Base-by-base conservation (phyloP, 2,329 filamentous ascomycete genomes). In the Fusarium praegraminearum region DNA sequence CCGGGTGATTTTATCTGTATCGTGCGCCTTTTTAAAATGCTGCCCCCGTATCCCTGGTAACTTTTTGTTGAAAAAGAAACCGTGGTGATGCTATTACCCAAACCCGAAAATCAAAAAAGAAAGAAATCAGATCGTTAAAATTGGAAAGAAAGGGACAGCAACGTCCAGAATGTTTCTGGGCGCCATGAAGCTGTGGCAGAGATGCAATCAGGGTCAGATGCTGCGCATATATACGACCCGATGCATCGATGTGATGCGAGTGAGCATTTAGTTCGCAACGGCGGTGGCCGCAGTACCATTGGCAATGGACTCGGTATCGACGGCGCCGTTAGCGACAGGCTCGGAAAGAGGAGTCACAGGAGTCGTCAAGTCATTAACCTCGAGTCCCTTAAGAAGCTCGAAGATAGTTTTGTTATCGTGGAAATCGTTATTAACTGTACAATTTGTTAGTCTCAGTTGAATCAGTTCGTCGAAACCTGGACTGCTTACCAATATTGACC, bases 341-440 rank as follows among this genome's bases (percentile, higher is more conserved):
- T 71, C 57, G 36, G 78, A 72, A 55, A 78, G 74, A 56, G 72
- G 57, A 65, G 73, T 62, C 35, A 72, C 67, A 13, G 75, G 71
- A 57, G 70, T 77, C 67, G 92, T 87, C 51, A 94, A 81, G 65
- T 90, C 87, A 46, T 88, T 81, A n/a, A 93, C 89, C 65, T 87
- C 79, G 5, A 99, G 85, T 26, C 89, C 93, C 18, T 94, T 87
- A 78, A 99, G 96, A 28, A 98, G 84, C 46, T 92, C 87, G 78
- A 97, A 98, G 72, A 99, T 92, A 57, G 90, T 90, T 54, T 89
- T 86, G 57, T 89, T 89, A 74, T 93, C 86, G 79, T 97, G 93
- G 89, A 99, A 99, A 79, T 99, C 94, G 77, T 99, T 99, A 84
- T 99, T 94, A 30, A 99, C 96, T 94, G 70, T 22, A 40, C 22